Percentiles rank a stretch among this genome's conserved stretches.
These are phyloP conservation scores for Apiospora sp. DNA, from an alignment of 2,329 filamentous ascomycete genomes.

Conservation along the genomic window DNA sequence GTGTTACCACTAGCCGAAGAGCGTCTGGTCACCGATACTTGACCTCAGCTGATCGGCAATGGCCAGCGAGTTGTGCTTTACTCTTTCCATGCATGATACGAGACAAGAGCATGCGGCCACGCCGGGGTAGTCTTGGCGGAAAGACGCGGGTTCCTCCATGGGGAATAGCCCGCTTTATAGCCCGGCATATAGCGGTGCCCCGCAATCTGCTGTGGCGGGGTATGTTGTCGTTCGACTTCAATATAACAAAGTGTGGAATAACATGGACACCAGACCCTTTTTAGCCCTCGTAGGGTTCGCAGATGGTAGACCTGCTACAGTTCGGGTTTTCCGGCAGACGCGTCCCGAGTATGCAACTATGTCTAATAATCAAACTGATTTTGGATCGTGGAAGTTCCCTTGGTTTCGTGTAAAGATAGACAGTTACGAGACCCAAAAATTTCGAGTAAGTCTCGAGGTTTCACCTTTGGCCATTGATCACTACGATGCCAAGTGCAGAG, in stretches of 20 bases:
- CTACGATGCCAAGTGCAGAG: neutral
- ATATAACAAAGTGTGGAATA: neutral
- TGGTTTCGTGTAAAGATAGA: conserved; percentile 11
- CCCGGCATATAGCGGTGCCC: neutral
- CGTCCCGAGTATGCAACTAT: neutral
- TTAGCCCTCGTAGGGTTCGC: neutral
- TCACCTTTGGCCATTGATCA: neutral
- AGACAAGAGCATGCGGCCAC: conserved; percentile 3
- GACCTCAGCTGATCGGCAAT: conserved; percentile 1
- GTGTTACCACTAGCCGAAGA: neutral
- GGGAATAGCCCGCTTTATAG: neutral
- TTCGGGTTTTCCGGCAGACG: neutral
- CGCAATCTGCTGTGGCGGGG: conserved; percentile 12
- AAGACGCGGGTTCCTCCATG: conserved; percentile 15
- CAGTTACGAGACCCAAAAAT: neutral
- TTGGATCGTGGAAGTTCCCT: neutral
- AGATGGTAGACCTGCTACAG: neutral
- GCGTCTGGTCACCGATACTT: neutral
- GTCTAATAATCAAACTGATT: neutral
- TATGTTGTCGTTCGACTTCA: conserved; percentile 1
- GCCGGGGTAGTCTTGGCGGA: conserved; percentile 8
- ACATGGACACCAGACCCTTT: neutral
- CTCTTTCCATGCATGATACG: neutral
- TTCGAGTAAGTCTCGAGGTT: conserved; percentile 1
- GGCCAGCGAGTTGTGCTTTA: neutral